Evolutionary conservation across 1,139 yeast genomes (phyloP), one percentile per base, ranked within the genome.

Genomic region (Saccharomyces hybrid): DNA sequence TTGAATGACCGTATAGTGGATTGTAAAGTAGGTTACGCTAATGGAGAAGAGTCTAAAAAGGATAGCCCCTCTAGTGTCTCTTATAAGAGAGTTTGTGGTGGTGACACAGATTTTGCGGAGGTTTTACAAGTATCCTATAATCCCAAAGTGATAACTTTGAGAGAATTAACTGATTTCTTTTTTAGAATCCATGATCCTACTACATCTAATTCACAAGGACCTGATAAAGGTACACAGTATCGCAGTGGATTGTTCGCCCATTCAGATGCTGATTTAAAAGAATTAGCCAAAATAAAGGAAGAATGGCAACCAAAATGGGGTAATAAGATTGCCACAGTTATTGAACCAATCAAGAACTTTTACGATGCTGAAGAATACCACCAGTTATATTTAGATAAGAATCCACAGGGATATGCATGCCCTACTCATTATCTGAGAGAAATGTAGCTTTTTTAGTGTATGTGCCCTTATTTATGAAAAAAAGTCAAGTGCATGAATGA

Each of bases 331-430:
- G 86, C 76, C 52, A 90, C 98, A 1, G 74, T 74, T 52, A 81
- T 91, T 54, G 88, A 81, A 64, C 86, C 88, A 14, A 78, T 88
- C 53, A 70, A 76, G 54, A 76, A 76, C 55, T 93, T 89, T 79
- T 84, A 84, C 75, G 97, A 91, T 67, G 98, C 98, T 20, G 99
- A 93, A 71, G 90, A 83, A 46, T 93, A 91, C 70, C 98, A 93
- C 70, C 98, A 93, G 68, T 67, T 79, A 58, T 93, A 93, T 70
- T 76, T 91, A 65, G 77, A 78, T 54, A 83, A 81, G 66, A 89
- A 91, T 68, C 96, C 97, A 1, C 73, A 75, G 4, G 97, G 97
- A 3, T 88, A 89, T 71, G 88, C 86, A 57, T 91, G 98, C 70
- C 95, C 97, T 26, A 83, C 91, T 4, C 98, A 91, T 68, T 89